These are phyloP conservation scores for Saitozyma podzolica DNA, from an alignment of 768 basidiomycete genomes.

Conservation along the genomic window DNA sequence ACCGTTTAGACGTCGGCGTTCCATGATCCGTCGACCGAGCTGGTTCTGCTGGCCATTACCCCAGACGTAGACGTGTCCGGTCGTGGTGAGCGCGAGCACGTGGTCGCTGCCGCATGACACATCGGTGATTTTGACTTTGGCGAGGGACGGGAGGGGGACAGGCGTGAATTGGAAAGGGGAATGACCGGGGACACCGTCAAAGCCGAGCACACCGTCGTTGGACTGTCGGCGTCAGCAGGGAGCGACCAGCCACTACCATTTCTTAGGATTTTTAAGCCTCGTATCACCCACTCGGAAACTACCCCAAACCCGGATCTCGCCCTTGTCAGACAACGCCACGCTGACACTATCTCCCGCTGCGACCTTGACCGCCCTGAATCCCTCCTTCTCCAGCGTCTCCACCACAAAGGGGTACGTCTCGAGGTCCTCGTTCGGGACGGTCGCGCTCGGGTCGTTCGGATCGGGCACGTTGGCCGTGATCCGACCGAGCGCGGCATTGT, in stretches of 20 bases:
- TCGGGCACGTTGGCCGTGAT: constrained; percentile 62
- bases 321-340: constrained; percentile 75
- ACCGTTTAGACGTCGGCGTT: constrained; percentile 83
- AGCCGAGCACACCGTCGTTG: constrained; percentile 49
- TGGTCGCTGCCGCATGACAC: constrained; percentile 86
- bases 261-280: neutral
- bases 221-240: constrained; percentile 43
- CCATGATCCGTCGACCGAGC: constrained; percentile 84
- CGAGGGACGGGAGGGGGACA: constrained; percentile 49
- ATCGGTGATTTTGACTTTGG: constrained; percentile 55
- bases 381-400: constrained; percentile 67
- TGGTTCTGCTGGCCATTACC: constrained; percentile 89
- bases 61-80: constrained; percentile 83
- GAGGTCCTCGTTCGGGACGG: constrained; percentile 52
- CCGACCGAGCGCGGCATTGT: constrained; percentile 83
- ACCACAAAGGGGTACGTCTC: constrained; percentile 55
- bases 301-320: constrained; percentile 83
- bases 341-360: constrained; percentile 85
- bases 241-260: neutral
- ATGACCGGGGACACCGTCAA: constrained; percentile 46
- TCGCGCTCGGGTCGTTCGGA: constrained; percentile 44
- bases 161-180: constrained; percentile 54
- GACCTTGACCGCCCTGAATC: constrained; percentile 79
- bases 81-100: constrained; percentile 80
- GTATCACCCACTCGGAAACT: constrained; percentile 71